Conservation (phyloP, 2,329 filamentous ascomycete genomes). For the Clarireedia paspali region DNA sequence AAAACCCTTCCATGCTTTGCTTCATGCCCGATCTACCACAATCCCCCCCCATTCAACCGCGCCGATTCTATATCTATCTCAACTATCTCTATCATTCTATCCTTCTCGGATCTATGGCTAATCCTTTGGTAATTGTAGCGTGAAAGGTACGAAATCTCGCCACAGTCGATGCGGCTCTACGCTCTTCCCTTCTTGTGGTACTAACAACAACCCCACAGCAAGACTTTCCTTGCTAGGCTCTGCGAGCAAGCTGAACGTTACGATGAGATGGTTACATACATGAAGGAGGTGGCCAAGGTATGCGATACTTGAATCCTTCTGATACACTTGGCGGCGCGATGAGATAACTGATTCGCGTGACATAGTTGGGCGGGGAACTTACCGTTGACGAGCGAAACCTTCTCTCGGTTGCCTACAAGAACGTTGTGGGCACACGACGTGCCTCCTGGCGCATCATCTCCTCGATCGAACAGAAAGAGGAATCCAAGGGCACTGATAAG, state of each 20-base stretch:
- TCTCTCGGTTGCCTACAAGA: slow-evolving; percentile 99
- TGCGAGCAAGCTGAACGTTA: slow-evolving; percentile 99
- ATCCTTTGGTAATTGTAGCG: slow-evolving; percentile 23
- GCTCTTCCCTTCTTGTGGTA: slow-evolving; percentile 7
- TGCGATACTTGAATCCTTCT: slow-evolving; percentile 19
- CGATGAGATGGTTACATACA: slow-evolving; percentile 99
- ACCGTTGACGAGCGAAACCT: slow-evolving; percentile 98
- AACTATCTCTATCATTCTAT: slow-evolving; percentile 5
- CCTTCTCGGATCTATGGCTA: slow-evolving; percentile 15
- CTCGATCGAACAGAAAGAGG: slow-evolving; percentile 99
- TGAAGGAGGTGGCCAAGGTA: slow-evolving; percentile 99
- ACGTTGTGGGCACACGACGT: slow-evolving; percentile 96
- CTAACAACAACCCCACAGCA: slow-evolving; percentile 50
- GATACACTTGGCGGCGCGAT: slow-evolving; percentile 4
- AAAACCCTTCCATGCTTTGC: slow-evolving; percentile 3
- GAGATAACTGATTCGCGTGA: slow-evolving; percentile 20
- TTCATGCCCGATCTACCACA: background rate
- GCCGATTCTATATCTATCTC: background rate
- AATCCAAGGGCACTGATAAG: slow-evolving; percentile 95
- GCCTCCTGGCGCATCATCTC: slow-evolving; percentile 99
- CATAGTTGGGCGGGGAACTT: slow-evolving; percentile 60
- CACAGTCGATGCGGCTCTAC: slow-evolving; percentile 6
- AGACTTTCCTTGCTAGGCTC: slow-evolving; percentile 99
- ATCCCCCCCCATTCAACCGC: slow-evolving; percentile 18
- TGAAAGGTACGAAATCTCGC: slow-evolving; percentile 26